Evolutionary conservation across 305 asterid species (phyloP), one percentile per base, ranked within the genome.

Genomic region (Fraxinus nigra): DNA sequence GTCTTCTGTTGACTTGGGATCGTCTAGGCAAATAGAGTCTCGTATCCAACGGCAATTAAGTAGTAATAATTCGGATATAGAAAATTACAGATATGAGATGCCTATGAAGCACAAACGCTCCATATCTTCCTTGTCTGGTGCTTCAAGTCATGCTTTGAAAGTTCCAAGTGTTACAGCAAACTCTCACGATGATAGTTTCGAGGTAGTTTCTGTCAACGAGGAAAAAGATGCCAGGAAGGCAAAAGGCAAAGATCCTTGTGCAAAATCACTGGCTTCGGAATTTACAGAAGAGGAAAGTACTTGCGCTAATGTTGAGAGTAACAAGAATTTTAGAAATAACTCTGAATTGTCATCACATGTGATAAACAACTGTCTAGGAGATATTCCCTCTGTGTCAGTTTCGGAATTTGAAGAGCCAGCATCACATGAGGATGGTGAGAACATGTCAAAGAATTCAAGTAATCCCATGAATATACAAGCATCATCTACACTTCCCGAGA

Each of bases 1-100:
- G 48, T 94, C 99, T 72, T 97, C 98, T 78, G 80, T 89, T 82
- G 99, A 97, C 88, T 85, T 95, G 84, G 97, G 96, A 59, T 88
- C 94, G 48, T 84, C 91, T 75, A 92, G 86, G 75, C 95, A 88
- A 74, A 78, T 79, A 20, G 94, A 91, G 82, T 46, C 87, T 37
- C 92, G 90, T 11, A 54, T 83, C 77, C 97, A 85, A 63, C 89
- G 94, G 84, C 97, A 92, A 85, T 70, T 84, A 78, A 90, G 97
- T 88, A 89, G 97, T 84, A 85, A 85, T 70, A 95, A 89, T 82
- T 87, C 89, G 38, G 98, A 95, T 78, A 67, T 73, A 72, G 99
- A 92, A 81, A 92, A 80, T 84, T 86, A 88, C 85, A 87, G 88
- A 84, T 80, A 87, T 78, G 98, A 90, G 79, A 74, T 70, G 65